phyloP scores from a whole-genome alignment of 331 rosid species.

The Malus hybrid region DNA sequence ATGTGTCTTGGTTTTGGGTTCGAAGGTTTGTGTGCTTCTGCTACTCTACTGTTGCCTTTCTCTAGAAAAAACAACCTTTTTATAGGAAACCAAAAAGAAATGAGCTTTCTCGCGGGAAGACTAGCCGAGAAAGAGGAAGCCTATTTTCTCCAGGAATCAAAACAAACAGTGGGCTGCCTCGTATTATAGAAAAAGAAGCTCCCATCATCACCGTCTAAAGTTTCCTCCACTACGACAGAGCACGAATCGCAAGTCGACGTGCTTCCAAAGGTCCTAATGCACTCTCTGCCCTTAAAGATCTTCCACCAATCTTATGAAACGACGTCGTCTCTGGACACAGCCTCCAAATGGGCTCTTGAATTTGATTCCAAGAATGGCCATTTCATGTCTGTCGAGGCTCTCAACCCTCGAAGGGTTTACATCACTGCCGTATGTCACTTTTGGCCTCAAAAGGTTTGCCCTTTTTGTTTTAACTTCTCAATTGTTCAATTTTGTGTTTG shows the following conservation, averaged over 20 bases:
- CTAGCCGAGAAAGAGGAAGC: too few species aligned
- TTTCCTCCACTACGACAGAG: conserved; percentile 15
- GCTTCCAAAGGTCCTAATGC: conserved; percentile 76
- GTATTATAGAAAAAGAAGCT: too few species aligned
- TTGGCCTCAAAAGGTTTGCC: conserved; percentile 78
- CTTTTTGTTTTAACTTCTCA: neutral
- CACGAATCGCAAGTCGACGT: conserved; percentile 51
- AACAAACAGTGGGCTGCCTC: too few species aligned
- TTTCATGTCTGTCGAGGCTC: conserved; percentile 38
- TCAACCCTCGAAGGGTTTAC: conserved; percentile 68
- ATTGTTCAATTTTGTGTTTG: neutral
- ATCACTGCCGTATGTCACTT: conserved; percentile 76
- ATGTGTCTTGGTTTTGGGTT: too few species aligned
- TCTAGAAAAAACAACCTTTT: too few species aligned
- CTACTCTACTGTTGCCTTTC: too few species aligned
- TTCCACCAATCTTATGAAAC: conserved; percentile 23
- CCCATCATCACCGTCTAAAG: conserved; percentile 10
- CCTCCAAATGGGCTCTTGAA: conserved; percentile 76
- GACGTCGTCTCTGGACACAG: conserved; percentile 29
- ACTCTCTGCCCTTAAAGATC: conserved; percentile 62
- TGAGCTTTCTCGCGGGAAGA: too few species aligned
- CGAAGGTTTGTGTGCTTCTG: too few species aligned
- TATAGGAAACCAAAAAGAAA: too few species aligned
- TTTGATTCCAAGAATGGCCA: conserved; percentile 28
- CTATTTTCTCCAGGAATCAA: too few species aligned